phyloP scores from a whole-genome alignment of 1,284 basidiomycete genomes.

The Kwoniella shivajii region DNA sequence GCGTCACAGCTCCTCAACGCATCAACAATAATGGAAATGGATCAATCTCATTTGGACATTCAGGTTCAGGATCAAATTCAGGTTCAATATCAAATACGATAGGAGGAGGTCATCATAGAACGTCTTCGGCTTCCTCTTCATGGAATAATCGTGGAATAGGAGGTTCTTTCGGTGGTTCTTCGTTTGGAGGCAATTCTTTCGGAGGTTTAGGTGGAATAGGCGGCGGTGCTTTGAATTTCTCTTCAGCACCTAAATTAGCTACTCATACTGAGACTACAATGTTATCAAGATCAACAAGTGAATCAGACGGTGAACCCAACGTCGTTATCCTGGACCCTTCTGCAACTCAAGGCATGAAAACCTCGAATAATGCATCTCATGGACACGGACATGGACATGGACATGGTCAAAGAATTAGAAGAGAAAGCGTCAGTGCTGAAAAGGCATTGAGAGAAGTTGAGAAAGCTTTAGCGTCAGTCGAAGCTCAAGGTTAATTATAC shows the following conservation, averaged over 20 bases:
- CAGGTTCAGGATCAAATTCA: too few relatives aligned
- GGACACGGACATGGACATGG: not conserved
- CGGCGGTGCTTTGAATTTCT: slow-evolving; percentile 17
- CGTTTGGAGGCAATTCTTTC: slow-evolving; percentile 9
- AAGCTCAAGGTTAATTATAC: slow-evolving; percentile 30
- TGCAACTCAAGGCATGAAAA: slow-evolving; percentile 16
- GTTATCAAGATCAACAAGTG: slow-evolving; percentile 21
- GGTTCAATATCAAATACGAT: too few relatives aligned
- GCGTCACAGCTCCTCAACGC: slow-evolving; percentile 13
- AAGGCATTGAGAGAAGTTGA: slow-evolving; percentile 71
- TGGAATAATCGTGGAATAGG: slow-evolving; percentile 26
- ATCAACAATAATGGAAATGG: slow-evolving; percentile 1
- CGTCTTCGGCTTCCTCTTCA: slow-evolving; percentile 37
- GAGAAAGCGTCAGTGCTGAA: slow-evolving; percentile 57
- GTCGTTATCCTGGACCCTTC: slow-evolving; percentile 34
- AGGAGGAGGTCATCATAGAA: slow-evolving; percentile 30
- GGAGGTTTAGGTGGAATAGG: slow-evolving; percentile 9
- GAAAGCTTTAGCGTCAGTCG: slow-evolving; percentile 64
- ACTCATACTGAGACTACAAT: slow-evolving; percentile 46
- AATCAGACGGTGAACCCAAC: slow-evolving; percentile 24
- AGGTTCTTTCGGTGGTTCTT: slow-evolving; percentile 13
- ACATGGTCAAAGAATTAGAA: slow-evolving; percentile 18
- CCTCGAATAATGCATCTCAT: not conserved
- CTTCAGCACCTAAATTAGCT: slow-evolving; percentile 31
- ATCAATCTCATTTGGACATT: too few relatives aligned